Evolutionary conservation across 768 basidiomycete species (phyloP), one percentile per base, ranked within the genome.

Genomic region (Leccinum sublutescens): DNA sequence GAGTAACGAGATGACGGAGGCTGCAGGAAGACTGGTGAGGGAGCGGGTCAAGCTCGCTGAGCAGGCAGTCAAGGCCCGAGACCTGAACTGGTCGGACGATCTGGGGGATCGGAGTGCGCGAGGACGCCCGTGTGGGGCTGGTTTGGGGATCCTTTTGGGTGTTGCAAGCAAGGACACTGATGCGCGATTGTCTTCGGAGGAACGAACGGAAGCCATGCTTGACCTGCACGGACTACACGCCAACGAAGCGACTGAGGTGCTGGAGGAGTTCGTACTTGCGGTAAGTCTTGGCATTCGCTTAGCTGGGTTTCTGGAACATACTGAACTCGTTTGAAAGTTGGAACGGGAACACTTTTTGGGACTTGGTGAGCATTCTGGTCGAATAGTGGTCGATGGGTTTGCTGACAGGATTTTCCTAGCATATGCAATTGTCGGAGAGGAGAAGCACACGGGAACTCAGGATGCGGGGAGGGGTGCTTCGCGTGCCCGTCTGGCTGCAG

Each of bases 211-310:
- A 75, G 80, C 77, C 48, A 79, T 93, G 76, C 75, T 98, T 40
- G 96, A 98, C 77, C 72, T 97, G 68, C 96, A 98, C 76, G 95
- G 93, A 23, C 75, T 98, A 64, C 97, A 99, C 76, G 85, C 94
- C 7, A 91, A 88, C 62, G 97, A 98, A 70, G 97, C 93, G 12
- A 87, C 89, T 2, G 92, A 97, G 62, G 89, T 97, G 31, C 69
- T 96, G 57, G 94, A 95, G 66, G 85, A 90, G 67, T 97, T 95
- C 71, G 78, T 97, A 65, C 80, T 93, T 55, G 85, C 90, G 61
- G 92, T 95, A 72, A 76, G 93, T 85, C 31, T 62, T 50, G 7
- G 21, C 27, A 9, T 9, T 25, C 1, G 33, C 27, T 38, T 21
- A 29, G 38, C 25, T 48, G 36, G 40, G 23, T 15, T 33, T 47